Evolutionary conservation across 257 asterid species (phyloP).

Genomic region (Capsicum chinense): DNA sequence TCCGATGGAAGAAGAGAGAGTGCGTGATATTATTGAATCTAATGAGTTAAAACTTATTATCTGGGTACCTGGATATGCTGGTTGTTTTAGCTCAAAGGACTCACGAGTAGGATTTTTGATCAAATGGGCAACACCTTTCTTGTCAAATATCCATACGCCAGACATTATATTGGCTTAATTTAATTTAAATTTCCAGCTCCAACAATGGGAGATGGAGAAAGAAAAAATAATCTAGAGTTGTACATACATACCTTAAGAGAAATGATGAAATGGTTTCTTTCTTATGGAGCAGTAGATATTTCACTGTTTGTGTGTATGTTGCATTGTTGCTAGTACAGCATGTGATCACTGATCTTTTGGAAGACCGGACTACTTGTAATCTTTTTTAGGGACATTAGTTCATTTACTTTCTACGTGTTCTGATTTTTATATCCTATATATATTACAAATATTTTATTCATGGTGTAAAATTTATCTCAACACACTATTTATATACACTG

Average conservation of each 20-base stretch:
- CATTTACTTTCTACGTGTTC: not conserved
- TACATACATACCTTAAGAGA: not conserved
- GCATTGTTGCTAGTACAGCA: constrained; percentile 11
- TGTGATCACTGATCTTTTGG: constrained; percentile 24
- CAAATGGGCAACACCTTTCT: constrained; percentile 44
- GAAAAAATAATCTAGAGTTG: not conserved
- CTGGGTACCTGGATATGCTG: constrained; percentile 33
- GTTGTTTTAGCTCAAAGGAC: constrained; percentile 40
- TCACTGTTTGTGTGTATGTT: not conserved
- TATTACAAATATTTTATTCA: no score
- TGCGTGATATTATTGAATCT: not conserved
- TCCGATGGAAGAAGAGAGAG: not conserved
- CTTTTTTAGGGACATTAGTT: not conserved
- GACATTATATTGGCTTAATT: constrained; percentile 36
- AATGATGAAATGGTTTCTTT: constrained; percentile 1
- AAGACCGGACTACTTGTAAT: not conserved
- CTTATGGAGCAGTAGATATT: not conserved
- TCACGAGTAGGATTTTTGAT: constrained; percentile 48
- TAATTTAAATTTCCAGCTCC: not conserved
- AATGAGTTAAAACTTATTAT: not conserved
- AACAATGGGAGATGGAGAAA: constrained; percentile 22
- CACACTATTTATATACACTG: no score
- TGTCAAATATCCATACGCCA: constrained; percentile 53
- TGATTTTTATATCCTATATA: not conserved
- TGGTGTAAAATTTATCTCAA: no score